Conservation (phyloP, 257 asterid species). For the Gentiana macrophylla region DNA sequence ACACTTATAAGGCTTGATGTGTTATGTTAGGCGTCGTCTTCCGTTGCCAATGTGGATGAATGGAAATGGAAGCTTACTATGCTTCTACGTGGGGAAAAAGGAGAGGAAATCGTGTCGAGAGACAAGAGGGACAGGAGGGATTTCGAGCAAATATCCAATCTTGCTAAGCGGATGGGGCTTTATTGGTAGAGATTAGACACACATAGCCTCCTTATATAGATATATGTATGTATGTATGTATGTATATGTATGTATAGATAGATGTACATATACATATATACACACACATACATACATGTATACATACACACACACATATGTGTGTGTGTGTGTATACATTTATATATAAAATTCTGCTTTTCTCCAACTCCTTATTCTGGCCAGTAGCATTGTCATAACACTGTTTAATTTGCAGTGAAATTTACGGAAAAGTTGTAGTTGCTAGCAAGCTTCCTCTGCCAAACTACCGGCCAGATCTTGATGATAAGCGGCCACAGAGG, state of each 20-base stretch:
- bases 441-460: slow-evolving; percentile 93
- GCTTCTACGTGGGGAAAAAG: slow-evolving; percentile 59
- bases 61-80: slow-evolving; percentile 98
- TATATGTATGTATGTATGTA: too few relatives aligned
- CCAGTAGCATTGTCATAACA: not conserved
- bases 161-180: slow-evolving; percentile 90
- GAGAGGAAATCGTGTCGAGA: slow-evolving; percentile 73
- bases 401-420: slow-evolving; percentile 41
- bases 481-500: slow-evolving; percentile 93
- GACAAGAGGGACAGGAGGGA: slow-evolving; percentile 93
- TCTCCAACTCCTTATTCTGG: slow-evolving; percentile 7
- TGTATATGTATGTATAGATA: too few relatives aligned
- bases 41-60: slow-evolving; percentile 95
- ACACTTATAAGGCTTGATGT: not conserved
- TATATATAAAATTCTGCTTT: slow-evolving; percentile 1
- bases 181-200: slow-evolving; percentile 38
- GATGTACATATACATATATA: too few relatives aligned
- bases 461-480: slow-evolving; percentile 89
- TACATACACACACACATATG: too few relatives aligned
- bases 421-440: slow-evolving; percentile 81
- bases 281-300: too few relatives aligned
- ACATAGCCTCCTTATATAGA: not conserved
- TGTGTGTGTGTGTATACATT: too few relatives aligned
- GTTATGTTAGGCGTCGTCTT: slow-evolving; percentile 66
- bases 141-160: slow-evolving; percentile 82